Conservation (phyloP, 2,329 filamentous ascomycete genomes). For the Neurospora crassa region DNA sequence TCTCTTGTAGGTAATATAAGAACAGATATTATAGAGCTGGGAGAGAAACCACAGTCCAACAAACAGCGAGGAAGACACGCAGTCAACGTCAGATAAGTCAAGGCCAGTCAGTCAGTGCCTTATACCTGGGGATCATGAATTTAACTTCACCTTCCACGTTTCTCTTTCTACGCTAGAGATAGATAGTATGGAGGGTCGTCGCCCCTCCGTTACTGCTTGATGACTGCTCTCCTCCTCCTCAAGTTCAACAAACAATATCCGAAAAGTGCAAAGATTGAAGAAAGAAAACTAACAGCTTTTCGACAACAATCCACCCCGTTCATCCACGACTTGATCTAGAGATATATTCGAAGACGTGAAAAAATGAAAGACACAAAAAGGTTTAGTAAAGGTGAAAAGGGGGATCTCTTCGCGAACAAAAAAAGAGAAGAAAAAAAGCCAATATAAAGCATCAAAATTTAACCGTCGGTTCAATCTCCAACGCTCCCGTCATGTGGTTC, state of each 20-base stretch:
- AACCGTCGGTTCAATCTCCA: not conserved
- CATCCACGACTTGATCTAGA: not conserved
- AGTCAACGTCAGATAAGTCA: too few species aligned
- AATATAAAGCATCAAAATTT: not conserved
- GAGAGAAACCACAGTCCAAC: too few species aligned
- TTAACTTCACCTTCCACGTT: too few species aligned
- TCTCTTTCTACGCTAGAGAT: too few species aligned
- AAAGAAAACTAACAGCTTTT: not conserved
- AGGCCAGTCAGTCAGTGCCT: not conserved
- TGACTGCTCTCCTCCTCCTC: too few species aligned
- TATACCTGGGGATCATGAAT: not conserved
- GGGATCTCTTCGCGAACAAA: not conserved
- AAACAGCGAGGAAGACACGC: too few species aligned
- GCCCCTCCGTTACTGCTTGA: too few species aligned
- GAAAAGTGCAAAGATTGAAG: not conserved
- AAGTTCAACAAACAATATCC: not conserved
- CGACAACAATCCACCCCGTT: not conserved
- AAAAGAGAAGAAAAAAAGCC: not conserved
- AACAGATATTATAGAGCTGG: too few species aligned
- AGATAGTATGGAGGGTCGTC: too few species aligned
- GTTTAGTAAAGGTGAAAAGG: not conserved
- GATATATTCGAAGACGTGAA: not conserved
- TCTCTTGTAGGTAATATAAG: too few species aligned
- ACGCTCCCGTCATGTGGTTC: not conserved
- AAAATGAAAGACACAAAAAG: not conserved